These are phyloP conservation scores for Cicer yamashitae DNA, from an alignment of 306 rosid species.

Conservation along the genomic window DNA sequence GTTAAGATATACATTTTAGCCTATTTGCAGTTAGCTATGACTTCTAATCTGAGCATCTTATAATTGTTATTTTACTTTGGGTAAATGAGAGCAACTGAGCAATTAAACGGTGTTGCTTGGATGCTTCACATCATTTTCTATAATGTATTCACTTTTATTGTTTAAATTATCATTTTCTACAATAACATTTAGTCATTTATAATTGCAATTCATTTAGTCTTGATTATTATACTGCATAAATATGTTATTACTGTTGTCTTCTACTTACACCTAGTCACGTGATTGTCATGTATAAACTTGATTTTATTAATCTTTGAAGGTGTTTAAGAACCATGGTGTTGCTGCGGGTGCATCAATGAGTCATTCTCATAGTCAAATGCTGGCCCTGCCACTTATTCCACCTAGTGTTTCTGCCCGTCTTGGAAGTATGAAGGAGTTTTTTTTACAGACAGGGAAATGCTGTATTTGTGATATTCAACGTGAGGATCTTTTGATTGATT, in stretches of 20 bases:
- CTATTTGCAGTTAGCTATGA: constrained; percentile 6
- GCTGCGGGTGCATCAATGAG: constrained; percentile 87
- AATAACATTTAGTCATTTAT: background rate
- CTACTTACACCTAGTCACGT: constrained; percentile 15
- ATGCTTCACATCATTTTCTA: constrained; percentile 9
- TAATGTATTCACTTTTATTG: background rate
- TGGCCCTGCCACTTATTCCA: constrained; percentile 81
- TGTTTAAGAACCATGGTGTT: constrained; percentile 86
- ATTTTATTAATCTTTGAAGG: constrained; percentile 50
- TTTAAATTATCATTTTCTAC: constrained; percentile 12
- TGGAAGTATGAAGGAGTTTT: constrained; percentile 59
- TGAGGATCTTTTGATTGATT: constrained; percentile 62
- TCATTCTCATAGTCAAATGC: constrained; percentile 87
- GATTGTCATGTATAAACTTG: constrained; percentile 24
- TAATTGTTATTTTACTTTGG: constrained; percentile 10
- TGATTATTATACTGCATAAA: constrained; percentile 3
- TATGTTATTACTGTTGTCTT: constrained; percentile 3
- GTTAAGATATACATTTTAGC: background rate
- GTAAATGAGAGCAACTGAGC: constrained; percentile 19
- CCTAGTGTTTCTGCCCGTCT: constrained; percentile 68
- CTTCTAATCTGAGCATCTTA: constrained; percentile 3
- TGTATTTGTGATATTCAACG: constrained; percentile 59
- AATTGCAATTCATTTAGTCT: constrained; percentile 7
- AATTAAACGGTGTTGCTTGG: constrained; percentile 9
- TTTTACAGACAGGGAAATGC: constrained; percentile 65